Conservation (phyloP, 2,329 filamentous ascomycete genomes). For the Ciborinia camelliae region DNA sequence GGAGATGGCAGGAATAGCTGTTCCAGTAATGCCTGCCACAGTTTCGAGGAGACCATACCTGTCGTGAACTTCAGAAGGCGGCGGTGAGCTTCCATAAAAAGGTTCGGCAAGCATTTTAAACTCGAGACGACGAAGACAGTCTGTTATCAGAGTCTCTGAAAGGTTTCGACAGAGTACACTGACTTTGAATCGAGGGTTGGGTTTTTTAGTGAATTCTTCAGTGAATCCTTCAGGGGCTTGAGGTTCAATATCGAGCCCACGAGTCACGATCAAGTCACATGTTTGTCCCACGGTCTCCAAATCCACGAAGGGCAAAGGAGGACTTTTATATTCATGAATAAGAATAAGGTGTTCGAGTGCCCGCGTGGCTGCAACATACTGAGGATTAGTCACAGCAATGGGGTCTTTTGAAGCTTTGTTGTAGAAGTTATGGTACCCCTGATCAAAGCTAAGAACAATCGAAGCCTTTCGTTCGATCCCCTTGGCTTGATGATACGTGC, state of each 20-base stretch:
- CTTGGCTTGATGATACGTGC: conserved; percentile 15
- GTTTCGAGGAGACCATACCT: not conserved
- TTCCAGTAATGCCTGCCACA: conserved; percentile 14
- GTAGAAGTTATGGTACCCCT: not conserved
- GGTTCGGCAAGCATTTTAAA: conserved; percentile 4
- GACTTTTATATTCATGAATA: not conserved
- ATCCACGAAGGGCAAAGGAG: conserved; percentile 1
- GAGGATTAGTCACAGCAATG: conserved; percentile 14
- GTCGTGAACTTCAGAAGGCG: not conserved
- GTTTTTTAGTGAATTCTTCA: too few species aligned
- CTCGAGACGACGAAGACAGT: conserved; percentile 9
- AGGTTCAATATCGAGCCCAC: not conserved
- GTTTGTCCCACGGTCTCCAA: not conserved
- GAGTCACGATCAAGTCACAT: conserved; percentile 7
- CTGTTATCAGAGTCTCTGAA: conserved; percentile 14
- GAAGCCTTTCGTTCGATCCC: conserved; percentile 14
- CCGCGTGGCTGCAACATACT: conserved; percentile 15
- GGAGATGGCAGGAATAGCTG: conserved; percentile 1
- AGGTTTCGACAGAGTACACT: conserved; percentile 9
- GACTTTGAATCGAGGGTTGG: not conserved
- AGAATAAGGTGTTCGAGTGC: conserved; percentile 15
- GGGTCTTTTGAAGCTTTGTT: not conserved
- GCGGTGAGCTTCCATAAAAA: not conserved
- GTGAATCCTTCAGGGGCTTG: not conserved
- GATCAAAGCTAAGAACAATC: conserved; percentile 9